Conservation (phyloP, 2,329 filamentous ascomycete species). For the Colletotrichum salicis region DNA sequence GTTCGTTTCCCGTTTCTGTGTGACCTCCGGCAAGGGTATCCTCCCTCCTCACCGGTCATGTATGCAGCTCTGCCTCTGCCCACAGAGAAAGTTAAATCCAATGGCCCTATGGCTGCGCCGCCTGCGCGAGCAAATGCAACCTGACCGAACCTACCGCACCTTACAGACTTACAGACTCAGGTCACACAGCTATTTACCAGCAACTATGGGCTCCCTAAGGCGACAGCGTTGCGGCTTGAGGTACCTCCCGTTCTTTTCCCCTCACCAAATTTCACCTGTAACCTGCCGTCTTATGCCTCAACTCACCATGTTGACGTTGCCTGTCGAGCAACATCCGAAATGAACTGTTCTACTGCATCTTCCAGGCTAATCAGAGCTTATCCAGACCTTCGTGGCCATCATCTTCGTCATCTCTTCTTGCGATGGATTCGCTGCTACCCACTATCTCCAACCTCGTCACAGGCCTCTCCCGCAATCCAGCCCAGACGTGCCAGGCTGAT, state of each 20-base stretch:
- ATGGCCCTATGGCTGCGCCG: slow-evolving; percentile 10
- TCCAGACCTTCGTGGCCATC: background rate
- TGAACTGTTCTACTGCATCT: background rate
- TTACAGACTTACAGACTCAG: background rate
- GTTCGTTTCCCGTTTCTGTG: slow-evolving; percentile 18
- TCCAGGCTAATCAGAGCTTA: background rate
- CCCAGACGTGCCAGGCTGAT: background rate
- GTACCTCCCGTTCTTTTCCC: background rate
- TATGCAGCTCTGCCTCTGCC: slow-evolving; percentile 1
- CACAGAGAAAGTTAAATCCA: slow-evolving; percentile 5
- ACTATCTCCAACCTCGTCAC: background rate
- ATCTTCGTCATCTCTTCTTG: background rate
- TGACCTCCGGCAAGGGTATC: slow-evolving; percentile 26
- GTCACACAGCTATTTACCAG: background rate
- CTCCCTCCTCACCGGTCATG: background rate
- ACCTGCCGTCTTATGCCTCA: background rate
- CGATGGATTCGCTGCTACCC: background rate
- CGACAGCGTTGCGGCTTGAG: no score
- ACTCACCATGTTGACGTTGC: background rate
- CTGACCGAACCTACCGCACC: background rate
- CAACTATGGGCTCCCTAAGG: background rate
- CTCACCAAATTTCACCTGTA: background rate
- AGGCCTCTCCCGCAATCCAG: background rate
- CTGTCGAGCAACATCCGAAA: background rate
- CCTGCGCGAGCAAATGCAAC: slow-evolving; percentile 10